Percentiles rank a stretch among this genome's conserved stretches.
These are phyloP conservation scores for Letharia lupina DNA, from an alignment of 495 filamentous ascomycete species.

Conservation along the genomic window DNA sequence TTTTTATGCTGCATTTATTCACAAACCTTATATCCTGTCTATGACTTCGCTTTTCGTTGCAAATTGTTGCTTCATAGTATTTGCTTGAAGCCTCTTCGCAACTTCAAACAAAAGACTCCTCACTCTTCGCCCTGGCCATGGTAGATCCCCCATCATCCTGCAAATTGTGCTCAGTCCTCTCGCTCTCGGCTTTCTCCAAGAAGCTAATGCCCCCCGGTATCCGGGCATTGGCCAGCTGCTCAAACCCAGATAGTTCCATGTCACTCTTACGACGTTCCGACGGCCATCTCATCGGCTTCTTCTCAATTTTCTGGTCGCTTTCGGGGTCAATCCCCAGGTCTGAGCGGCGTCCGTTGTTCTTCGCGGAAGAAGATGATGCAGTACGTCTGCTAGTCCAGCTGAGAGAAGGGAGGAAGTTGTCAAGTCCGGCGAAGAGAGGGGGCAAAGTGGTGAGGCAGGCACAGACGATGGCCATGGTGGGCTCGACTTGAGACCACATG, in stretches of 20 bases:
- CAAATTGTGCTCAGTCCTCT: too few species aligned
- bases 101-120: too few species aligned
- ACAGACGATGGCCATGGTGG: constrained; percentile 14
- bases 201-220: not conserved
- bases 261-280: not conserved
- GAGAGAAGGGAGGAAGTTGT: not conserved
- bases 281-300: not conserved
- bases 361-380: not conserved
- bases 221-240: not conserved
- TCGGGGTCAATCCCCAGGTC: not conserved
- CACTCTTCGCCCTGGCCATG: too few species aligned
- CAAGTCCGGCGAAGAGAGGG: constrained; percentile 3
- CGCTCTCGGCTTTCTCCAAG: not conserved
- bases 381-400: not conserved
- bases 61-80: too few species aligned
- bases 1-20: too few species aligned
- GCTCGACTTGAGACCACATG: constrained; percentile 11
- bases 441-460: constrained; percentile 18
- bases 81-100: too few species aligned
- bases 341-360: not conserved
- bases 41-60: too few species aligned
- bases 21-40: too few species aligned
- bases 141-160: not conserved
- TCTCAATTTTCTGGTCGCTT: not conserved
- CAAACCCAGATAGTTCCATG: not conserved